These are phyloP conservation scores for Thermoascus crustaceus DNA, from an alignment of 2,329 filamentous ascomycete genomes.

Conservation along the genomic window DNA sequence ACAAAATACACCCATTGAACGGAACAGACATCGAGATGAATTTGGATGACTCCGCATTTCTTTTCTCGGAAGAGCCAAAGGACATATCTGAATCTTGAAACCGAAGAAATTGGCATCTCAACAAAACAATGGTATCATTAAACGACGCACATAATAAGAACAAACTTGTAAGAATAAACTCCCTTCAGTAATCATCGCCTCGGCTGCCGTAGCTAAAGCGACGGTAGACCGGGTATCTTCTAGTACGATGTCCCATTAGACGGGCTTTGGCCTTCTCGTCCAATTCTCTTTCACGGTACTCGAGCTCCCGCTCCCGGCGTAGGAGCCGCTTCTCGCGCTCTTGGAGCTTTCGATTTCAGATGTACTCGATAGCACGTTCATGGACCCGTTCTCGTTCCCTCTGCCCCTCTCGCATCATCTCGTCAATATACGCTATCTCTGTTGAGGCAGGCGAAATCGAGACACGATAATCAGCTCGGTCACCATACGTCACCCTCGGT, in stretches of 20 bases:
- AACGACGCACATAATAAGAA: too few species aligned
- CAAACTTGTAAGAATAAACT: too few species aligned
- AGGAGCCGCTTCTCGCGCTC: constrained; percentile 6
- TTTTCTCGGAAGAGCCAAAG: too few species aligned
- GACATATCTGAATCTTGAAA: too few species aligned
- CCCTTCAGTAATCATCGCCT: too few species aligned
- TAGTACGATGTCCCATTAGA: neutral
- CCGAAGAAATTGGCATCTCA: too few species aligned
- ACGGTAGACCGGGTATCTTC: neutral
- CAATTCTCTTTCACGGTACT: constrained; percentile 4
- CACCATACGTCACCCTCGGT: constrained; percentile 12
- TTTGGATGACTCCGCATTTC: too few species aligned
- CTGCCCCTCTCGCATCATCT: constrained; percentile 5
- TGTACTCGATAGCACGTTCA: constrained; percentile 5
- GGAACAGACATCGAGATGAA: too few species aligned
- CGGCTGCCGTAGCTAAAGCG: too few species aligned
- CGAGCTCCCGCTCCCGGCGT: constrained; percentile 5
- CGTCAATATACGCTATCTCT: constrained; percentile 3
- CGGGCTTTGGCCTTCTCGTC: neutral
- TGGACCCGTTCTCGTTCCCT: constrained; percentile 6
- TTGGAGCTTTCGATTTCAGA: constrained; percentile 4
- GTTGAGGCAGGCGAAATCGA: constrained; percentile 1
- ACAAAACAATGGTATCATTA: too few species aligned
- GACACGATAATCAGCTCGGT: constrained; percentile 9
- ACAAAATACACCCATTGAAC: too few species aligned